These are phyloP conservation scores for Metroxylon sagu DNA, from an alignment of 176 grass and related monocot genomes.

Conservation along the genomic window DNA sequence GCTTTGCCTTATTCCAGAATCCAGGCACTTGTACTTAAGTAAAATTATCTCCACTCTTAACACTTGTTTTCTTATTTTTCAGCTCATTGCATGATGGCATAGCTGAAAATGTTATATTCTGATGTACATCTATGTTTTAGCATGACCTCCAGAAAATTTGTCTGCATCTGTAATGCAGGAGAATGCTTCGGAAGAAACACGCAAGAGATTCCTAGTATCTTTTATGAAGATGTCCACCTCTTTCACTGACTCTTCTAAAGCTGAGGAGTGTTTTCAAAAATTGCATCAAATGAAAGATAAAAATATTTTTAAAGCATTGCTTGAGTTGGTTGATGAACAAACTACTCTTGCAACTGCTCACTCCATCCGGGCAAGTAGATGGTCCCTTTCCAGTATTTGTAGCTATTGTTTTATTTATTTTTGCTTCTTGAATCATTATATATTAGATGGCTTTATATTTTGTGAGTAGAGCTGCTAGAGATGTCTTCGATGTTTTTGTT, in stretches of 20 bases:
- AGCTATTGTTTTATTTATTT: too few relatives aligned
- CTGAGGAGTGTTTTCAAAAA: constrained; percentile 63
- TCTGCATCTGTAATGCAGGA: constrained; percentile 37
- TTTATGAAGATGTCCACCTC: constrained; percentile 63
- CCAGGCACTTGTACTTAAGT: too few relatives aligned
- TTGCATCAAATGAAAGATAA: constrained; percentile 92
- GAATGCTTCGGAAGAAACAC: constrained; percentile 47
- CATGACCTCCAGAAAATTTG: neutral
- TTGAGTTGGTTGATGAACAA: constrained; percentile 45
- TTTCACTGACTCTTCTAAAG: constrained; percentile 63
- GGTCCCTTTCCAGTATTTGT: neutral
- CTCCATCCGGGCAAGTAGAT: constrained; percentile 45
- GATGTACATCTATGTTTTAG: too few relatives aligned
- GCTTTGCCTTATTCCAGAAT: too few relatives aligned
- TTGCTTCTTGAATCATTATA: too few relatives aligned
- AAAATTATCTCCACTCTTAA: too few relatives aligned
- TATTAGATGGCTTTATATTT: too few relatives aligned
- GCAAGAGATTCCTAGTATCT: constrained; percentile 39
- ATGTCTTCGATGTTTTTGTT: too few relatives aligned
- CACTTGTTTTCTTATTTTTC: too few relatives aligned
- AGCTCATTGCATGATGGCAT: too few relatives aligned
- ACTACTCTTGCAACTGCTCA: constrained; percentile 36
- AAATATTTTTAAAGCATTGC: constrained; percentile 82
- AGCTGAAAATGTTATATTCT: too few relatives aligned
- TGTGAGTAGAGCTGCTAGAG: too few relatives aligned